Evolutionary conservation across 495 filamentous ascomycete species (phyloP), one percentile per base, ranked within the genome.

Genomic region (Aspergillus kassunensis): DNA sequence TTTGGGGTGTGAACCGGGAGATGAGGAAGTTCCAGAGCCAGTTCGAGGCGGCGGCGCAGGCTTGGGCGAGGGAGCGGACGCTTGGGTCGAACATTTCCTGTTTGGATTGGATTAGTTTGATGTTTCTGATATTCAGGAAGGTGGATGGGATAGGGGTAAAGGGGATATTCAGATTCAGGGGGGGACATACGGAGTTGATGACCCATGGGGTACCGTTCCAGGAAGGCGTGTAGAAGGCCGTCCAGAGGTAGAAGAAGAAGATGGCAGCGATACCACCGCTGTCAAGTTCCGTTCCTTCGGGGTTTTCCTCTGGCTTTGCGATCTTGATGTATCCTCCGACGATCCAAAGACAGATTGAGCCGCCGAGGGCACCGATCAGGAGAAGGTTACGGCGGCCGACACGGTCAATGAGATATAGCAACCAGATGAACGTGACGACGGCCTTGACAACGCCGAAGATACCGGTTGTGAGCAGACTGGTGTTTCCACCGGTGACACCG

Each of bases 171-270:
- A 29, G n/a, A 10, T 10, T 15, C 11, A 15, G 23, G 10, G n/a
- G 13, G 40, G 33, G n/a, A 43, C 70, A 56, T 64, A 74, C 70
- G 27, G 80, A 78, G 68, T 84, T 84, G 53, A 83, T 66, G 31
- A 85, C 81, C 82, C 82, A 86, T 0, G 82, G 82, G 4, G 81
- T 84, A 12, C 84, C 85, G 62, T 90, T 89, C 85, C 86, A 90
- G 4, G 82, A 81, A 0, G 86, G 81, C 6, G 86, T 87, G 60
- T 90, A 90, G 68, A 86, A 89, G 7, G 81, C 80, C 4, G 86
- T 89, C 84, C 85, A 89, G 13, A 90, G 76, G 59, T 89, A 90
- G 70, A 89, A 88, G 76, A 89, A 87, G 73, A 87, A 86, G 39
- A 89, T 80, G 30, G 86, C 86, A 0, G 80, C 80, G 45, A 86